Evolutionary conservation across 2,329 filamentous ascomycete genomes (phyloP).

Genomic region (Metarhizium album): DNA sequence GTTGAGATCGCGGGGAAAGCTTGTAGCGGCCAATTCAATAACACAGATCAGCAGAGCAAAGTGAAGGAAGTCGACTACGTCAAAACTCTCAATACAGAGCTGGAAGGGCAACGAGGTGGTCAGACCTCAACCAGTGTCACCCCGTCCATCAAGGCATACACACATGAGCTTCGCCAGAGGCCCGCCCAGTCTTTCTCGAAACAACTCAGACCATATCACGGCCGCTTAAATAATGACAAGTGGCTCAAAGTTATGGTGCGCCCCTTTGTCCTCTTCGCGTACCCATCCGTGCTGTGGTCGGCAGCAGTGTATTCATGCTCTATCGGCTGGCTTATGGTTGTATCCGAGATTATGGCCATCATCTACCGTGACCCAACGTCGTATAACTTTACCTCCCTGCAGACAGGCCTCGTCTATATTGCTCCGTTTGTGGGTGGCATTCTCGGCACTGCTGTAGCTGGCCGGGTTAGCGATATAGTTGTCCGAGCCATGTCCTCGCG

Average conservation of each 20-base stretch:
- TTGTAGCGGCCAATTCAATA: neutral
- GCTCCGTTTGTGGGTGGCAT: slow-evolving; percentile 83
- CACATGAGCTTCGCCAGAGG: slow-evolving; percentile 53
- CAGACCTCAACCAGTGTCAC: slow-evolving; percentile 23
- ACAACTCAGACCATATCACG: slow-evolving; percentile 66
- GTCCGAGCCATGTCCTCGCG: slow-evolving; percentile 70
- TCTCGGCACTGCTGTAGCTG: slow-evolving; percentile 80
- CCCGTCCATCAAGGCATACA: slow-evolving; percentile 46
- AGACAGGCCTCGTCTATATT: slow-evolving; percentile 78
- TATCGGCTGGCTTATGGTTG: slow-evolving; percentile 89
- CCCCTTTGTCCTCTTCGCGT: slow-evolving; percentile 77
- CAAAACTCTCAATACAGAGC: slow-evolving; percentile 23
- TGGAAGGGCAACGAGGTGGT: slow-evolving; percentile 32
- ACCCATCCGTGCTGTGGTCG: slow-evolving; percentile 86
- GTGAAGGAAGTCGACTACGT: neutral
- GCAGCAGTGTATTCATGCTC: slow-evolving; percentile 75
- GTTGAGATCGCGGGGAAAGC: too few species aligned
- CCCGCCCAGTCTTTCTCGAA: slow-evolving; percentile 62
- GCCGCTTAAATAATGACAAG: slow-evolving; percentile 63
- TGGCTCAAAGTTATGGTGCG: slow-evolving; percentile 71
- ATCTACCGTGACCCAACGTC: slow-evolving; percentile 60
- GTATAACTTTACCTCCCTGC: slow-evolving; percentile 74
- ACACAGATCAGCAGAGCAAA: fast-evolving
- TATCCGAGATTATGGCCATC: slow-evolving; percentile 75
- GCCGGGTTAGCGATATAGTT: slow-evolving; percentile 75